Conservation (phyloP, 768 basidiomycete species). For the Podaxis mareebaensis region DNA sequence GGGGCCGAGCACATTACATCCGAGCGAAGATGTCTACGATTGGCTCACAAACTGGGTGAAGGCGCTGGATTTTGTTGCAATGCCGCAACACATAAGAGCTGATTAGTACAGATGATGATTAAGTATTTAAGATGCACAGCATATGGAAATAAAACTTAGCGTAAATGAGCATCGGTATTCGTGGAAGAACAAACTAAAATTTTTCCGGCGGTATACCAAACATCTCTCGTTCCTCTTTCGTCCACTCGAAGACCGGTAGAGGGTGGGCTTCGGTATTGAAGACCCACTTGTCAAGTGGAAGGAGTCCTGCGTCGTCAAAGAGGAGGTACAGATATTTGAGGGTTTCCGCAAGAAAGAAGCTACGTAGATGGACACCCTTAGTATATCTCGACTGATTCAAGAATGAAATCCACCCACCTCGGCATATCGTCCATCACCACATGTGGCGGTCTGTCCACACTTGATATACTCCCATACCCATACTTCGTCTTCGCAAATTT, state of each 20-base stretch:
- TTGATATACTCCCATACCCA: constrained; percentile 46
- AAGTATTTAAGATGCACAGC: background rate
- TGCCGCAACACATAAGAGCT: too few species aligned
- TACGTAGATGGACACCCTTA: constrained; percentile 12
- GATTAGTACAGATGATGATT: background rate
- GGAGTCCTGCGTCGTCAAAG: constrained; percentile 61
- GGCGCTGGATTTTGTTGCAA: too few species aligned
- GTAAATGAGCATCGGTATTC: background rate
- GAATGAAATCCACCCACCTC: constrained; percentile 34
- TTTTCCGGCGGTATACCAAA: constrained; percentile 35
- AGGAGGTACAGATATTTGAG: constrained; percentile 73
- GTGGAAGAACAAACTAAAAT: background rate
- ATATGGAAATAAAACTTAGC: background rate
- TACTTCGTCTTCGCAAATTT: constrained; percentile 41
- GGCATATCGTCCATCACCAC: constrained; percentile 49
- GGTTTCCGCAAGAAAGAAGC: constrained; percentile 50
- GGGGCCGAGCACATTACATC: too few species aligned
- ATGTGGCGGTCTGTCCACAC: constrained; percentile 35
- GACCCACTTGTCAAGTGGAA: constrained; percentile 56
- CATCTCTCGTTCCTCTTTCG: constrained; percentile 45
- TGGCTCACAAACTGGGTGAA: too few species aligned
- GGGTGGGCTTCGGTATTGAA: constrained; percentile 78
- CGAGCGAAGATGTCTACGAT: too few species aligned
- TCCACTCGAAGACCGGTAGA: constrained; percentile 72
- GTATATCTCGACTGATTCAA: background rate